Evolutionary conservation across 169 alveolate species (phyloP).

Genomic region (Eimeria praecox): DNA sequence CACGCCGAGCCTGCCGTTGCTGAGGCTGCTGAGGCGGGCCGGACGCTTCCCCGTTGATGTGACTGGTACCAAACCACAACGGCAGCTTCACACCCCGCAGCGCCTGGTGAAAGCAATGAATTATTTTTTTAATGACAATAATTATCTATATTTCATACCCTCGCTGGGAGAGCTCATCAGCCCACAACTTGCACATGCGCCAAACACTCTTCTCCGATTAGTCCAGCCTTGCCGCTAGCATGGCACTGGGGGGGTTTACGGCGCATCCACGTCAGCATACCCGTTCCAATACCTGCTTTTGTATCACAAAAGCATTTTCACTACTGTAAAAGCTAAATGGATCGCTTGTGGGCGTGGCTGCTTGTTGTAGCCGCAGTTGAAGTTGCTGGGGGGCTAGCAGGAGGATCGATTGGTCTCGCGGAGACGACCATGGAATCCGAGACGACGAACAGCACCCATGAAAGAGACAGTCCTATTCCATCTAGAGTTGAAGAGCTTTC

Average conservation of each 20-base stretch:
- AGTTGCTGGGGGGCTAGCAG: conserved; percentile 9
- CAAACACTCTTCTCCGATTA: not conserved
- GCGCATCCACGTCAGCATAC: not conserved
- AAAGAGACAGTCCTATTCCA: not conserved
- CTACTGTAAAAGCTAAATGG: not conserved
- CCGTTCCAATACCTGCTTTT: not conserved
- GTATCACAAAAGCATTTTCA: not conserved
- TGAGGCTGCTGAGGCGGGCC: not conserved
- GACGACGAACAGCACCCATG: not conserved
- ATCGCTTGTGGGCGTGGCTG: conserved; percentile 22
- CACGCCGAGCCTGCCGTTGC: not conserved
- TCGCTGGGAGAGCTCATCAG: not conserved
- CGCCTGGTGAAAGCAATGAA: not conserved
- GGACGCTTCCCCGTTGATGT: not conserved
- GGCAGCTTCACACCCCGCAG: conserved; percentile 6
- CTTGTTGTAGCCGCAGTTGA: conserved; percentile 26
- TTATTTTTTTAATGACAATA: not conserved
- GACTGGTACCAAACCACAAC: not conserved
- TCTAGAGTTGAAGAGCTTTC: not conserved
- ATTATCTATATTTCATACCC: not conserved
- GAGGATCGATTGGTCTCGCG: conserved; percentile 55
- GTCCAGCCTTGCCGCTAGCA: not conserved
- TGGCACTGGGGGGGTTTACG: not conserved
- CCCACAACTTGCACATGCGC: not conserved
- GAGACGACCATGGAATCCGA: not conserved